Base-by-base conservation (phyloP, 129 eudicot genomes). In the Flaveria sonorensis region DNA sequence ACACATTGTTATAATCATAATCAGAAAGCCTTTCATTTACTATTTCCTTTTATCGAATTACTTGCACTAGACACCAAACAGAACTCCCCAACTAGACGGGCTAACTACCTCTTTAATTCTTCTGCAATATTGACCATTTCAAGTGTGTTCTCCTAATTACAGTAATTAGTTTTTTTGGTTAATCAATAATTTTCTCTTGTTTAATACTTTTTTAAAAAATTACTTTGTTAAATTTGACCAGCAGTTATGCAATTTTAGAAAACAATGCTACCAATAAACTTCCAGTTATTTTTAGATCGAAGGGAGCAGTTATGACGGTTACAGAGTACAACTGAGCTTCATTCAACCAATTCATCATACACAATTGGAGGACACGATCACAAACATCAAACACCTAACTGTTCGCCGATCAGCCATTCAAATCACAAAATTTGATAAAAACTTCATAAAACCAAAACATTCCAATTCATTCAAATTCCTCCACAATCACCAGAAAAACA, bases 391-490 rank as follows among this genome's bases (percentile, higher is more conserved):
- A 56, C 57, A 50, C 20, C 39, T 59, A 30, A 65, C n/a, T 26
- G 45, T 9, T 65, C 62, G 66, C 40, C 40, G 40, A 36, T 36
- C 40, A 36, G 1, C 40, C 6, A 36, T 36, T 36, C 40, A 36
- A 36, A 36, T 36, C 40, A 36, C 1, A 5, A 36, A 36, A 36
- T 36, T 30, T 36, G 40, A 36, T 6, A 36, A 36, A 36, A 36
- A 36, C 40, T 36, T 36, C 36, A 3, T 4, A 30, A 30, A 30
- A 30, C 36, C 36, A 30, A 30, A 30, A 4, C 36, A 12, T 45
- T 57, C 60, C 30, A 57, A 78, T 55, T 78, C 61, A 69, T 18
- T 36, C 23, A 3, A 66, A 50, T n/a, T 65, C 72, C 80, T 21
- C n/a, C 13, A 14, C 55, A n/a, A 69, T 43, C 28, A 43, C 23